Conservation (phyloP, 2,329 filamentous ascomycete genomes). For the Coleophoma eucalyptorum region DNA sequence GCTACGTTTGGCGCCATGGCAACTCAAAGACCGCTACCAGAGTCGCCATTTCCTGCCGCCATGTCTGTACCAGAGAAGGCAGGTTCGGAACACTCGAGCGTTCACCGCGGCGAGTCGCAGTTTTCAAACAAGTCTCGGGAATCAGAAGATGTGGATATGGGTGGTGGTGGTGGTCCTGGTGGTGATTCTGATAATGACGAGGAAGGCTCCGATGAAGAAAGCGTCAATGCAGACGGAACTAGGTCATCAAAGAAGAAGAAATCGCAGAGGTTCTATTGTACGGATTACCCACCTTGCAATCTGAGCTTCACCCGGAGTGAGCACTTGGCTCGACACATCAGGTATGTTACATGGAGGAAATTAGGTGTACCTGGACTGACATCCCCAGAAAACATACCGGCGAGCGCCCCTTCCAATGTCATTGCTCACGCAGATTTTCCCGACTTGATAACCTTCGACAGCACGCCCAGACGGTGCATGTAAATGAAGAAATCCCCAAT, state of each 20-base stretch:
- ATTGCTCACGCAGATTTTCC: constrained; percentile 90
- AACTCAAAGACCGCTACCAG: constrained; percentile 50
- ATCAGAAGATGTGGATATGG: constrained; percentile 70
- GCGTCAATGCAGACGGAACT: constrained; percentile 58
- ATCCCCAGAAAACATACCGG: constrained; percentile 83
- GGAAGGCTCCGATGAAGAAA: constrained; percentile 61
- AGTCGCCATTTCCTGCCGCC: constrained; percentile 46
- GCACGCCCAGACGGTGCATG: constrained; percentile 95
- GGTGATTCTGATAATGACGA: constrained; percentile 60
- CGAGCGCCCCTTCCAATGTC: constrained; percentile 93
- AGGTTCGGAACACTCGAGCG: constrained; percentile 37
- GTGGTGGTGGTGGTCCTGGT: too few species aligned
- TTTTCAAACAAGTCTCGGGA: constrained; percentile 56
- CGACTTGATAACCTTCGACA: constrained; percentile 92
- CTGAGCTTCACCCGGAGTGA: constrained; percentile 95
- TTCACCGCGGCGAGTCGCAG: constrained; percentile 55
- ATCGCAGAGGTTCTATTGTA: constrained; percentile 93
- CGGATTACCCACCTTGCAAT: constrained; percentile 88
- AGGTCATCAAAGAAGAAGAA: constrained; percentile 91
- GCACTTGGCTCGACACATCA: constrained; percentile 90
- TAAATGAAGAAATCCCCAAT: constrained; percentile 93
- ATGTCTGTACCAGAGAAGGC: constrained; percentile 41
- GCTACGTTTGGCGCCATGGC: constrained; percentile 44
- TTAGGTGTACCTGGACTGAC: constrained; percentile 17
- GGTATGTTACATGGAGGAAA: constrained; percentile 46